These are phyloP conservation scores for Tetradesmus obliquus DNA, from an alignment of 139 green algal genomes.

Conservation along the genomic window DNA sequence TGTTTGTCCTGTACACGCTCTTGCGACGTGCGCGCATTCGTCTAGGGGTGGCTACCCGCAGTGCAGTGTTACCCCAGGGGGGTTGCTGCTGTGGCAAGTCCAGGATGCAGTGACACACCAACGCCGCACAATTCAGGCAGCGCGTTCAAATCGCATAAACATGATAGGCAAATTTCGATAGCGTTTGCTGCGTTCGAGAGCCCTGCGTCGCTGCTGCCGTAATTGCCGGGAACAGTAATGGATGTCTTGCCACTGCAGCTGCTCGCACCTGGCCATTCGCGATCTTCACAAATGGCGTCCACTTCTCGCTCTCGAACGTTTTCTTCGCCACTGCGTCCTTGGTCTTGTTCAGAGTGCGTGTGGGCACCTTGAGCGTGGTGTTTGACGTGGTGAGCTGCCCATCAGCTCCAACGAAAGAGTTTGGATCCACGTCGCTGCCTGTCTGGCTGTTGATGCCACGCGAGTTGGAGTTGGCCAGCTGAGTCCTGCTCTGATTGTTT, in stretches of 20 bases:
- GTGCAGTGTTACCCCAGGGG: neutral
- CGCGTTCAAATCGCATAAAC: neutral
- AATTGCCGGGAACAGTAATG: neutral
- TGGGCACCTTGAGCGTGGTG: constrained; percentile 21
- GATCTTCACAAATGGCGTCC: constrained; percentile 29
- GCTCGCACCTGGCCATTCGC: constrained; percentile 19
- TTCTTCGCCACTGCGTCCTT: neutral
- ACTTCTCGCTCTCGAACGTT: neutral
- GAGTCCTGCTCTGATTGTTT: constrained; percentile 2
- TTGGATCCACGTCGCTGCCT: neutral
- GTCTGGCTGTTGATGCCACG: neutral
- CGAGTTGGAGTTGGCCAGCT: neutral
- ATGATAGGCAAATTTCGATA: neutral
- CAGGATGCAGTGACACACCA: neutral
- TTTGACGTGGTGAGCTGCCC: neutral
- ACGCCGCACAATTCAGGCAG: neutral
- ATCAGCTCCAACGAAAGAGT: constrained; percentile 29
- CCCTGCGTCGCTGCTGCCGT: neutral
- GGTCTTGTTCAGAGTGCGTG: constrained; percentile 13
- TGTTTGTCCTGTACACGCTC: no score
- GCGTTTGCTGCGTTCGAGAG: neutral
- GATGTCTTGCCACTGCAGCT: neutral
- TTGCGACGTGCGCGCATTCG: no score
- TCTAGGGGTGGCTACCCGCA: neutral
- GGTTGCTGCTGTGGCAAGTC: constrained; percentile 1